These are phyloP conservation scores for Bipolaris bicolor DNA, from an alignment of 2,329 filamentous ascomycete genomes.

Conservation along the genomic window DNA sequence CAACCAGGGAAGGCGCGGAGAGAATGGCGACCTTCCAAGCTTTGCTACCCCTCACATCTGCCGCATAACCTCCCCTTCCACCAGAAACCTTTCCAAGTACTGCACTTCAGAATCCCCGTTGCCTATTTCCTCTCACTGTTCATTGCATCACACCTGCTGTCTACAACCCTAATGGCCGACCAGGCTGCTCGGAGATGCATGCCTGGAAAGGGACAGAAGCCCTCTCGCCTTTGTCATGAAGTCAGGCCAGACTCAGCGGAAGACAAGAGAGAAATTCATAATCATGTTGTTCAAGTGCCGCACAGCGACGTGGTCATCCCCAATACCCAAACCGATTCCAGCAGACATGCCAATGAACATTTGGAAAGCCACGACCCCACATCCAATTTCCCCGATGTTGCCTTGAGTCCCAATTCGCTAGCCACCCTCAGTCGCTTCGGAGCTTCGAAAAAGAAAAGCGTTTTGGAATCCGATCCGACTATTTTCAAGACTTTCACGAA, in stretches of 20 bases:
- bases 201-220: constrained; percentile 6
- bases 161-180: constrained; percentile 21
- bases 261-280: constrained; percentile 13
- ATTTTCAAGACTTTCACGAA: constrained; percentile 4
- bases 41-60: constrained; percentile 8
- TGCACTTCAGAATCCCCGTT: background rate
- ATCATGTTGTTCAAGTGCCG: constrained; percentile 20
- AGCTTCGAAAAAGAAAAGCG: constrained; percentile 1
- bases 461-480: background rate
- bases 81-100: background rate
- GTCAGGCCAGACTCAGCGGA: constrained; percentile 21
- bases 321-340: constrained; percentile 28
- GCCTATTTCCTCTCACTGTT: background rate
- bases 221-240: constrained; percentile 35
- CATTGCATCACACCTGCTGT: background rate
- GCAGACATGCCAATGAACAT: background rate
- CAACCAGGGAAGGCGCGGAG: constrained; percentile 19
- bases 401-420: constrained; percentile 7
- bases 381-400: background rate
- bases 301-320: constrained; percentile 25
- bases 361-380: background rate
- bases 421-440: constrained; percentile 9
- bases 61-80: background rate
- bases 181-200: constrained; percentile 12
- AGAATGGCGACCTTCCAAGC: constrained; percentile 18